These are phyloP conservation scores for Vitellaria paradoxa DNA, from an alignment of 179 eudicot species.

Conservation along the genomic window DNA sequence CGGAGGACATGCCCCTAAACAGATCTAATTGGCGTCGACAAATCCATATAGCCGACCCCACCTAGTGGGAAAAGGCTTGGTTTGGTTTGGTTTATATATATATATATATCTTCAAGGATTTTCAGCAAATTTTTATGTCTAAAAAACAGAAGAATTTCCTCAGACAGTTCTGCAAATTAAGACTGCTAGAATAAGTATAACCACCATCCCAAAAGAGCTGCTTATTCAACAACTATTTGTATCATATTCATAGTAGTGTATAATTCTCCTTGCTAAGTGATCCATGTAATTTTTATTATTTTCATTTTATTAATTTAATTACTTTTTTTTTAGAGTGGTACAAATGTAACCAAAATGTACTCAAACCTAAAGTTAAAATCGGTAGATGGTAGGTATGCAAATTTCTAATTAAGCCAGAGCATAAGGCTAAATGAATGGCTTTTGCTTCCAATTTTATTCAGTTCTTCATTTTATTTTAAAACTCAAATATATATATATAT, in stretches of 20 bases:
- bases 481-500: too few species aligned
- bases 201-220: neutral
- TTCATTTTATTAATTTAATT: neutral
- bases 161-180: neutral
- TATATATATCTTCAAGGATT: neutral
- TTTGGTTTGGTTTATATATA: too few species aligned
- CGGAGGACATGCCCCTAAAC: too few species aligned
- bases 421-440: constrained; percentile 2
- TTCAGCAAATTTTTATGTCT: neutral
- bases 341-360: neutral
- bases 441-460: neutral
- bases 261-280: too few species aligned
- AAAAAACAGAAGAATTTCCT: neutral
- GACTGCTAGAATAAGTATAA: neutral
- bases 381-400: neutral
- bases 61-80: too few species aligned
- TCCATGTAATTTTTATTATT: too few species aligned
- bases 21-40: too few species aligned
- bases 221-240: neutral
- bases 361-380: neutral
- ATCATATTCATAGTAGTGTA: neutral
- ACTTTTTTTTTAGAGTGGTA: neutral
- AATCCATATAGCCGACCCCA: too few species aligned
- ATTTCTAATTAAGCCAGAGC: neutral
- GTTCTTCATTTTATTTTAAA: too few species aligned